Evolutionary conservation across 1,284 basidiomycete genomes (phyloP).

Genomic region (Tylopilus sp.): DNA sequence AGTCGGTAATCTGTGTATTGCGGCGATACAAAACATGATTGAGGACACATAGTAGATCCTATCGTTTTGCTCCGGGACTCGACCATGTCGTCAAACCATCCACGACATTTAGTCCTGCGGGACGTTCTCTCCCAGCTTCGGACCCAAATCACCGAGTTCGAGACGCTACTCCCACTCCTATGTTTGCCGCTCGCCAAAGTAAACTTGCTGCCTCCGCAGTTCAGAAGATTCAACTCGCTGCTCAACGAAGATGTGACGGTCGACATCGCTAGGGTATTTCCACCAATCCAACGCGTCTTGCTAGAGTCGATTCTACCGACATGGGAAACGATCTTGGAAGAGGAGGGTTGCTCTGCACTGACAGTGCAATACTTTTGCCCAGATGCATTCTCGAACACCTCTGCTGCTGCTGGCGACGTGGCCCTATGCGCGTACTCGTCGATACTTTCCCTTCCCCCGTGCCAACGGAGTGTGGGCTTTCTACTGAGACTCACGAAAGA

Average conservation of each 20-base stretch:
- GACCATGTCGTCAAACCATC: slow-evolving; percentile 13
- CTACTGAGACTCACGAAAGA: slow-evolving; percentile 52
- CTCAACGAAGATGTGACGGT: slow-evolving; percentile 11
- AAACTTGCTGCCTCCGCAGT: slow-evolving; percentile 56
- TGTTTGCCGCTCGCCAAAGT: slow-evolving; percentile 53
- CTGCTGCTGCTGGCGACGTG: slow-evolving; percentile 48
- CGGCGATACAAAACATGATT: too few species aligned
- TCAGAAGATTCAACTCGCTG: slow-evolving; percentile 36
- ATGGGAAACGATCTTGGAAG: slow-evolving; percentile 59
- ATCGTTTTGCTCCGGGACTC: too few species aligned
- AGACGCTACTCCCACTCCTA: slow-evolving; percentile 53
- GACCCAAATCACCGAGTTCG: slow-evolving; percentile 47
- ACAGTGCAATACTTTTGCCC: slow-evolving; percentile 70
- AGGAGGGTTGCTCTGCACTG: slow-evolving; percentile 43
- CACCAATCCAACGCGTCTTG: slow-evolving; percentile 59
- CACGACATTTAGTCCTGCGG: slow-evolving; percentile 19
- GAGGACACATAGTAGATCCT: too few species aligned
- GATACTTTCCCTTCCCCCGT: slow-evolving; percentile 50
- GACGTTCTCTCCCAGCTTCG: slow-evolving; percentile 52
- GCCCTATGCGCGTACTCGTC: slow-evolving; percentile 60
- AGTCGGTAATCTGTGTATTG: too few species aligned
- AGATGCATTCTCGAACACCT: slow-evolving; percentile 50
- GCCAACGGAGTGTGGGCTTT: slow-evolving; percentile 45
- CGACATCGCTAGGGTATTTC: slow-evolving; percentile 46
- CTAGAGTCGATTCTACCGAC: slow-evolving; percentile 62